Percentiles rank a stretch among this genome's conserved stretches.
Conservation (phyloP, 1,284 basidiomycete genomes). For the Limonomyces culmigenus region DNA sequence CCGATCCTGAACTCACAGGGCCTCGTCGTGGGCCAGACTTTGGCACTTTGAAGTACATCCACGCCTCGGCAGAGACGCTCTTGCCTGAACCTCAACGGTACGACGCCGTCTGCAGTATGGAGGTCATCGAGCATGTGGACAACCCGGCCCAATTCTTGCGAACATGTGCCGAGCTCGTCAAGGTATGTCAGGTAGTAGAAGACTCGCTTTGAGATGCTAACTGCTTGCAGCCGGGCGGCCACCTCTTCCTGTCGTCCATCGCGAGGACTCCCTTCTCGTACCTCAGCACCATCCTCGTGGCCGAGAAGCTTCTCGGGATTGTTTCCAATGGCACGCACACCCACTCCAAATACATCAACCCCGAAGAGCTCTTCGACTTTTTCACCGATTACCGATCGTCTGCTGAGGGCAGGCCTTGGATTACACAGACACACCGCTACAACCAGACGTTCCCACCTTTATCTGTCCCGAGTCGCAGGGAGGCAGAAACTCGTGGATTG, state of each 20-base stretch:
- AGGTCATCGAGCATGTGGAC: conserved; percentile 96
- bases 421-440: conserved; percentile 23
- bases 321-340: conserved; percentile 90
- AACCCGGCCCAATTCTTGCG: conserved; percentile 75
- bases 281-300: conserved; percentile 80
- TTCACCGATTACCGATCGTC: conserved; percentile 47
- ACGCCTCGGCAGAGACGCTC: conserved; percentile 67
- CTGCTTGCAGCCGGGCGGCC: conserved; percentile 68
- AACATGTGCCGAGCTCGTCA: conserved; percentile 70
- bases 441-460: conserved; percentile 11
- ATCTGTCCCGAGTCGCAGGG: conserved; percentile 27
- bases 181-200: conserved; percentile 29
- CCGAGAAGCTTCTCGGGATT: conserved; percentile 71
- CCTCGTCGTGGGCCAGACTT: conserved; percentile 10
- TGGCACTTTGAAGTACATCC: conserved; percentile 44
- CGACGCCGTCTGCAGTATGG: conserved; percentile 95
- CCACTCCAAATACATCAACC: conserved; percentile 81
- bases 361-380: conserved; percentile 75
- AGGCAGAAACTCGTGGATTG: conserved; percentile 73
- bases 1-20: conserved; percentile 53
- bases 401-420: conserved; percentile 20
- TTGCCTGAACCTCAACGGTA: conserved; percentile 46
- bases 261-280: conserved; percentile 85
- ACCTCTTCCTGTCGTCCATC: conserved; percentile 93
- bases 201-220: neutral